These are phyloP conservation scores for Candida nemodendra DNA, from an alignment of 805 yeast genomes.

Conservation along the genomic window DNA sequence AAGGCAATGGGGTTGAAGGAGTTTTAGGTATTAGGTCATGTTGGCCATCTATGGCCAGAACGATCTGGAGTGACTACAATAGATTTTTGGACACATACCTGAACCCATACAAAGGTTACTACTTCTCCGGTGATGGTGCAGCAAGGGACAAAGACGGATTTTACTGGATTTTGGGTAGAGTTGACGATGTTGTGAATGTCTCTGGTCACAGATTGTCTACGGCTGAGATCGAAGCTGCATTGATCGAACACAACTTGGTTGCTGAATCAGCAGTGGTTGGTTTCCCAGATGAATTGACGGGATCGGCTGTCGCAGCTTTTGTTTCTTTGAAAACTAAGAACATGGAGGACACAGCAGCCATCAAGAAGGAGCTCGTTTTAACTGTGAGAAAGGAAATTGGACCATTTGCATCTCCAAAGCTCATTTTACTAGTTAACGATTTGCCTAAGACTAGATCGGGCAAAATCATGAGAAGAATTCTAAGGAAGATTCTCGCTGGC, in stretches of 20 bases:
- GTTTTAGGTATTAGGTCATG: slow-evolving; percentile 67
- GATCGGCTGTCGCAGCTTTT: slow-evolving; percentile 82
- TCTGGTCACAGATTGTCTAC: slow-evolving; percentile 88
- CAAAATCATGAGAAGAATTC: slow-evolving; percentile 82
- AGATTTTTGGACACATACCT: slow-evolving; percentile 79
- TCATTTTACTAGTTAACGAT: slow-evolving; percentile 68
- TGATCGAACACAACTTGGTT: slow-evolving; percentile 67
- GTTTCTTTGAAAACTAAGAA: slow-evolving; percentile 65
- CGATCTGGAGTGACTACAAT: slow-evolving; percentile 74
- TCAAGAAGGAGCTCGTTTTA: slow-evolving; percentile 62
- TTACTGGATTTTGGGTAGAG: slow-evolving; percentile 84
- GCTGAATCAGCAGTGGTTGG: slow-evolving; percentile 86
- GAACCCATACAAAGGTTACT: slow-evolving; percentile 77
- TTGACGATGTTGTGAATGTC: slow-evolving; percentile 85
- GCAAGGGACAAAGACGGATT: slow-evolving; percentile 82
- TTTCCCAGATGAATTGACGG: slow-evolving; percentile 77
- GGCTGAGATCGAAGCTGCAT: slow-evolving; percentile 83
- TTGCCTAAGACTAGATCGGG: slow-evolving; percentile 87
- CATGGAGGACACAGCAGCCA: slow-evolving; percentile 46
- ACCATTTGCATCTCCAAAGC: slow-evolving; percentile 83
- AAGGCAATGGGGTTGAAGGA: slow-evolving; percentile 75
- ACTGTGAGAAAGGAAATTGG: slow-evolving; percentile 80
- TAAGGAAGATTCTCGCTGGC: slow-evolving; percentile 70
- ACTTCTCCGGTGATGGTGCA: slow-evolving; percentile 89
- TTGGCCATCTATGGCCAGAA: slow-evolving; percentile 87